A percentile compares a stretch with the other conserved stretches of the same genome.
Evolutionary conservation across 208 protist species (phyloP).

Genomic region (Leishmania lainsoni): DNA sequence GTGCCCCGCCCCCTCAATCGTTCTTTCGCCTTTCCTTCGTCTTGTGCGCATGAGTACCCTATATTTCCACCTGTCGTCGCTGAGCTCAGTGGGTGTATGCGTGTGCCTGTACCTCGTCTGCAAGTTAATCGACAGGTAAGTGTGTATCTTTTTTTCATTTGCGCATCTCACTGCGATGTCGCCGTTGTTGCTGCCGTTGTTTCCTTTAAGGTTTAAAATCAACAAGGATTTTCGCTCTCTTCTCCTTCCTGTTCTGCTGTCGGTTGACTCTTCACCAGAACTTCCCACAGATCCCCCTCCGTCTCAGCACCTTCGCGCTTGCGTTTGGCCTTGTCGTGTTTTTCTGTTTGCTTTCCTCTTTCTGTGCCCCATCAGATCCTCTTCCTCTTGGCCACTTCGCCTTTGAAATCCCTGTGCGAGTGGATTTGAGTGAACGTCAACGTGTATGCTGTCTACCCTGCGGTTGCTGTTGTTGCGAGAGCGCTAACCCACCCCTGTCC

Average conservation of each 20-base stretch:
- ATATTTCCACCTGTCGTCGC: too few species aligned
- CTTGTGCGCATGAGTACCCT: too few species aligned
- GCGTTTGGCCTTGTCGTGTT: neutral
- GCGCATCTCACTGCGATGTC: constrained; percentile 3
- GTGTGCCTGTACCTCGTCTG: neutral
- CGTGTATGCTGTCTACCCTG: too few species aligned
- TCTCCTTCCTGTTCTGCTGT: neutral
- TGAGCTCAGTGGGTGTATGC: neutral
- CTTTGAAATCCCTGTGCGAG: neutral
- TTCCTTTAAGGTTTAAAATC: neutral
- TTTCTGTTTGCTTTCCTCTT: neutral
- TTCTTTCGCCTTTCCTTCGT: too few species aligned
- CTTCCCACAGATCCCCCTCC: too few species aligned
- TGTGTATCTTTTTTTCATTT: neutral
- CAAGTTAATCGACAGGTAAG: too few species aligned
- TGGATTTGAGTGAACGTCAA: too few species aligned
- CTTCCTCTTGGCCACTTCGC: neutral
- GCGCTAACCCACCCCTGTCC: too few species aligned
- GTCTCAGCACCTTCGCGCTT: too few species aligned
- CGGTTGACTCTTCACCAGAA: neutral
- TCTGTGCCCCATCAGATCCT: neutral
- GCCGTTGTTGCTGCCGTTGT: constrained; percentile 7
- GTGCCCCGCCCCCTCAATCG: too few species aligned
- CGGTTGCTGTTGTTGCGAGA: too few species aligned
- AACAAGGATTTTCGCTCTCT: neutral